Conservation (phyloP, 768 basidiomycete species). For the Suillus subaureus region DNA sequence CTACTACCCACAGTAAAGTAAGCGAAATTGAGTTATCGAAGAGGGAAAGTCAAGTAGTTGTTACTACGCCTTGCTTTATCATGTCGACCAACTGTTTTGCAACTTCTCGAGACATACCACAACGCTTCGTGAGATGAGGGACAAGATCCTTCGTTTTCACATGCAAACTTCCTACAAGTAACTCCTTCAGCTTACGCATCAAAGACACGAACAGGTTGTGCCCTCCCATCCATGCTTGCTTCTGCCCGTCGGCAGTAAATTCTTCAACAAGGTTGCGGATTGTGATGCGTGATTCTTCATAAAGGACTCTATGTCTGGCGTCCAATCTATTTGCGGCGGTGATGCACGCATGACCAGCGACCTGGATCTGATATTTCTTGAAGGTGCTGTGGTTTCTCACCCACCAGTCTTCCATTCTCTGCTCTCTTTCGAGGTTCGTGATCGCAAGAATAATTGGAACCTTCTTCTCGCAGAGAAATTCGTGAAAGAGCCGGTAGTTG, state of each 20-base stretch:
- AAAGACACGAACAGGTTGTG: slow-evolving; percentile 20
- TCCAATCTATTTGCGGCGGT: slow-evolving; percentile 35
- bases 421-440: slow-evolving; percentile 31
- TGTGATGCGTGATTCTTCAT: slow-evolving; percentile 33
- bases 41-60: background rate
- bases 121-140: slow-evolving; percentile 24
- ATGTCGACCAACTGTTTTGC: slow-evolving; percentile 24
- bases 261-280: slow-evolving; percentile 24
- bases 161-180: slow-evolving; percentile 14
- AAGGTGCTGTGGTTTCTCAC: slow-evolving; percentile 21
- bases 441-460: slow-evolving; percentile 30
- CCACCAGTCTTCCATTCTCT: slow-evolving; percentile 40
- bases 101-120: slow-evolving; percentile 28
- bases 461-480: slow-evolving; percentile 13
- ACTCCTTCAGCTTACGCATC: slow-evolving; percentile 12
- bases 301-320: slow-evolving; percentile 27
- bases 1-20: background rate
- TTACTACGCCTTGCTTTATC: slow-evolving; percentile 18
- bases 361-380: slow-evolving; percentile 17
- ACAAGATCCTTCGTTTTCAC: slow-evolving; percentile 21
- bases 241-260: too few relatives aligned
- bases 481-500: slow-evolving; percentile 20
- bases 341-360: slow-evolving; percentile 40
- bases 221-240: slow-evolving; percentile 10
- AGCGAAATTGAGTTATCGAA: background rate